phyloP scores from a whole-genome alignment of 441 rosid species.

The Pelargonium exstipulatum region DNA sequence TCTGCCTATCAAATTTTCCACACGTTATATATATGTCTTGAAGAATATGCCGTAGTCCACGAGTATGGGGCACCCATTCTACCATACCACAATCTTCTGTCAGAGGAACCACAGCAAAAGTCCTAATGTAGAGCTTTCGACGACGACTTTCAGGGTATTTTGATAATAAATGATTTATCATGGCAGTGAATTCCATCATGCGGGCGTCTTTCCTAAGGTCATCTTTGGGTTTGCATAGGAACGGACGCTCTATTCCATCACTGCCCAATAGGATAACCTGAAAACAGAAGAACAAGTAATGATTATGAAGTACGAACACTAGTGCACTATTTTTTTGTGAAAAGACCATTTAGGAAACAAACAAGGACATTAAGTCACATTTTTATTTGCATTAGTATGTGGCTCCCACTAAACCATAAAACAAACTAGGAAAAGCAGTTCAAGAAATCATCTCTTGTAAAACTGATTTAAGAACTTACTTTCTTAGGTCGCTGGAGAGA shows the following conservation, averaged over 20 bases:
- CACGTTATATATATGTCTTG: slow-evolving; percentile 78
- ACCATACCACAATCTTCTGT: slow-evolving; percentile 99
- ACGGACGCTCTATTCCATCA: slow-evolving; percentile 91
- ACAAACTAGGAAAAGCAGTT: slow-evolving; percentile 1
- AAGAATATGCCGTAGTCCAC: slow-evolving; percentile 93
- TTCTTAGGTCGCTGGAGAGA: slow-evolving; percentile 97
- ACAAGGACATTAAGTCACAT: neutral
- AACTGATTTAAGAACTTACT: slow-evolving; percentile 35
- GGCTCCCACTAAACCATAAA: neutral
- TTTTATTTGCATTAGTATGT: neutral
- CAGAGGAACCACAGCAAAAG: slow-evolving; percentile 95
- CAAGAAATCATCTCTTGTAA: slow-evolving; percentile 4
- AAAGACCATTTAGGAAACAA: neutral
- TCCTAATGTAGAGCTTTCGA: slow-evolving; percentile 89
- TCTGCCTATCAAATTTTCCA: slow-evolving; percentile 90
- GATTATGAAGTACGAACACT: slow-evolving; percentile 8
- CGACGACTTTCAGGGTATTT: slow-evolving; percentile 96
- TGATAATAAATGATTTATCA: slow-evolving; percentile 87
- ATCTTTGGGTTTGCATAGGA: slow-evolving; percentile 99
- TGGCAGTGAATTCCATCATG: slow-evolving; percentile 99
- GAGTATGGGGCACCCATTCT: slow-evolving; percentile 98
- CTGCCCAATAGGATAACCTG: slow-evolving; percentile 90
- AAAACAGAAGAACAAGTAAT: slow-evolving; percentile 19
- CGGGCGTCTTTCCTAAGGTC: slow-evolving; percentile 99
- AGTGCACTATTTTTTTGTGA: neutral